phyloP scores from a whole-genome alignment of 2,329 filamentous ascomycete genomes.

The Diaporthe amygdali region DNA sequence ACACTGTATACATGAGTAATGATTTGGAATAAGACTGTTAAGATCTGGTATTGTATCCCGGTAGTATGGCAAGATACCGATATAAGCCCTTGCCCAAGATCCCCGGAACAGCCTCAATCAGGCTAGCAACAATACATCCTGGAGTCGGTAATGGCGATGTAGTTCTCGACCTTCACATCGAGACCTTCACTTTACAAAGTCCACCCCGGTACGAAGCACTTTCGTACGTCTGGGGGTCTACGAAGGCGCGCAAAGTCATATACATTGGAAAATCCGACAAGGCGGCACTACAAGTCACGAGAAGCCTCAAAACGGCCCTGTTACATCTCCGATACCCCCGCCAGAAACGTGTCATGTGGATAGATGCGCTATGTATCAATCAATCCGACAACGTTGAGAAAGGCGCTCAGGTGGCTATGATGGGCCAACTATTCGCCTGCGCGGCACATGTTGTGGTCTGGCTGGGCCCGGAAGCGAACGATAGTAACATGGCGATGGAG shows the following conservation, averaged over 20 bases:
- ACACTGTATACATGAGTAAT: too few species aligned
- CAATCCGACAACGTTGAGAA: slow-evolving; percentile 5
- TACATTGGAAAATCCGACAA: not conserved
- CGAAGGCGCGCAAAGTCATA: not conserved
- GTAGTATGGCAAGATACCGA: not conserved
- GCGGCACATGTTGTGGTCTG: slow-evolving; percentile 4
- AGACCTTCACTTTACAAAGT: not conserved
- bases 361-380: slow-evolving; percentile 2
- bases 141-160: not conserved
- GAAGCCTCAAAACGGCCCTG: not conserved
- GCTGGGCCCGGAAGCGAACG: not conserved
- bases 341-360: not conserved
- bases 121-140: not conserved
- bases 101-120: not conserved
- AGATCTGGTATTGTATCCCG: too few species aligned
- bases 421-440: not conserved
- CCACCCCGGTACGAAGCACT: not conserved
- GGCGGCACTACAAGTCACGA: not conserved
- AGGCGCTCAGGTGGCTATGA: not conserved
- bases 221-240: not conserved
- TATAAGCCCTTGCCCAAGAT: not conserved
- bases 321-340: not conserved
- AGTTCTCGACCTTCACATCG: not conserved
- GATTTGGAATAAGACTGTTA: too few species aligned
- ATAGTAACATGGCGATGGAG: not conserved